Evolutionary conservation across 2,329 filamentous ascomycete species (phyloP), one percentile per base, ranked within the genome.

Genomic region (Fusarium tricinctum): DNA sequence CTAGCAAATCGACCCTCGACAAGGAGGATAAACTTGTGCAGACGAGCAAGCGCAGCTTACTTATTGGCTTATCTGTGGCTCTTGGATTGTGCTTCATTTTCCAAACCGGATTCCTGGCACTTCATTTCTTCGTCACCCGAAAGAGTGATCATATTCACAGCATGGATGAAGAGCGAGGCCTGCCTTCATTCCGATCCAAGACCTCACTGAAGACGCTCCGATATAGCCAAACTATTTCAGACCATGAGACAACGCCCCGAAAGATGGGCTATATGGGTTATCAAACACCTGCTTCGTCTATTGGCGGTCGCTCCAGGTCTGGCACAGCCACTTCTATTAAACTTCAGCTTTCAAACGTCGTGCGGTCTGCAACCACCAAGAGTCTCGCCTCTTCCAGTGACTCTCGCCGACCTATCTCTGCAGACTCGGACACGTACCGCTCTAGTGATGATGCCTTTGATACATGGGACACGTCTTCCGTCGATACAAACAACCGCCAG

Each of bases 391-490:
- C 90, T 3, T 78, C 74, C 8, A 79, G 76, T 58, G 80, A 82
- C 52, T 81, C 78, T 22, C 79, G 79, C 23, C 80, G 85, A 22
- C 76, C 82, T 4, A 70, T 78, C 8, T 89, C 88, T 1, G 75
- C 85, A 12, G 84, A 86, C 8, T 85, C 85, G 0, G 76, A 73
- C 40, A 63, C 74, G 9, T 76, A 79, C 45, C 75, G 75, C 17
- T 78, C 77, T 38, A 79, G 79, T 15, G 85, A 86, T n/a, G 89
- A 91, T 63, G 86, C 87, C 2, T 93, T 93, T 72, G 91, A 93
- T 71, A 89, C 86, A 4, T 93, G 91, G 91, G 91, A 93, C 73
- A 92, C 89, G 0, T 91, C 89, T 1, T 82, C 84, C 1, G 88
- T 92, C 3, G 89, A 91, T 69, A 79, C 86, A 4, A 86, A 89